Conservation (phyloP, 164 flowering plant species). For the Magnolia sinica region DNA sequence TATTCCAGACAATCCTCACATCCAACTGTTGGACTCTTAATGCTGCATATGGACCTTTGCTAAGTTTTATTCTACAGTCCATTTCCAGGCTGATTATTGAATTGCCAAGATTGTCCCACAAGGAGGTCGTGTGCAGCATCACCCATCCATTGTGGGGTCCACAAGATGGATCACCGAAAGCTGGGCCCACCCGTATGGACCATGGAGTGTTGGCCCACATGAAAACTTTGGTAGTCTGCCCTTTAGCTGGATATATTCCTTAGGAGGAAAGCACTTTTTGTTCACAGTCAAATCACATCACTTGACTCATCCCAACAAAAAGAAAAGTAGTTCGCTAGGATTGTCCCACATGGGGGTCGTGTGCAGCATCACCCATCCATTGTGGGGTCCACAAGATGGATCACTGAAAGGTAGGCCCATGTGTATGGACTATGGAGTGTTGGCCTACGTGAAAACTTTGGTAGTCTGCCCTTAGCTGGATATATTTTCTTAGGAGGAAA, state of each 20-base stretch:
- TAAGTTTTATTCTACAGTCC: neutral
- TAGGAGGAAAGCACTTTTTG: no score
- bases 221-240: neutral
- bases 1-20: neutral
- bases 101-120: neutral
- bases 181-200: neutral
- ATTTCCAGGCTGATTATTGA: neutral
- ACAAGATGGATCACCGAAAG: neutral
- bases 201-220: neutral
- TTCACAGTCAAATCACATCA: no score
- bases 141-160: neutral
- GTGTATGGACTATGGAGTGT: neutral
- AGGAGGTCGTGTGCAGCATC: neutral
- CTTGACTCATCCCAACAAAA: no score
- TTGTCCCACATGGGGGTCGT: neutral
- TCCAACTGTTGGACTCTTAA: neutral
- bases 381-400: neutral
- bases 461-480: neutral
- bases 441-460: neutral
- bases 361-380: neutral
- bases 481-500: no score
- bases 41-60: neutral
- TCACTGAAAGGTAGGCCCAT: neutral
- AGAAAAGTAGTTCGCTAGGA: no score
- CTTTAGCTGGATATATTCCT: neutral